Base-by-base conservation (phyloP, 2,329 filamentous ascomycete species). In the Hypoxylon sp. region DNA sequence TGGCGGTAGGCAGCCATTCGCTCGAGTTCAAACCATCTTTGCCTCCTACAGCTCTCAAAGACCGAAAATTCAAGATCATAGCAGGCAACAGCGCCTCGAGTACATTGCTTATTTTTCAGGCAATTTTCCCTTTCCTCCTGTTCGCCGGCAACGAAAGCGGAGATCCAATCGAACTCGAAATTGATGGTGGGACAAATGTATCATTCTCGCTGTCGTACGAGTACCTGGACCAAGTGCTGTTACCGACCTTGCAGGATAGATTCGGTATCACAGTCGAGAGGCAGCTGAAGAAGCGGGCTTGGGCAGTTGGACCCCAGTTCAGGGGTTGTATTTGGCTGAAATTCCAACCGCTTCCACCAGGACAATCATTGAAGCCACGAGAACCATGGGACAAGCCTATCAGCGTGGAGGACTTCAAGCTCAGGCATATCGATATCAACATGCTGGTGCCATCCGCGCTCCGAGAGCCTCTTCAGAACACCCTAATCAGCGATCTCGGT, bases 181-280 rank as follows among this genome's bases (percentile, higher is more conserved):
- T 90, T 5, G 80, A 82, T 1, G 88, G 88, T 4, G 88, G 88
- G 14, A 90, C 88, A 1, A 90, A 90, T 68, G 84, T 87, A 2
- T 79, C 81, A 9, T 88, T 83, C 72, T 88, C 87, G 0, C 80
- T 83, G 1, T 87, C 84, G n/a, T 89, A 82, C 64, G 88, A 91
- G 72, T 91, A 90, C 72, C 77, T 90, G 2, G 86, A 89, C 72
- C 88, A 90, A 72, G 84, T 90, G 0, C 80, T 90, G 0, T 77
- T 89, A 32, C 88, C 88, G 2, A 79, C 81, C 0, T 77, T 90
- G 0, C 80, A 86, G 72, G 78, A 80, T 2, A 80, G 80, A 2
- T 88, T 89, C 60, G 81, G 82, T 1, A 76, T 89, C 43, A 60
- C 63, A 0, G 80, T 87, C 2, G 81, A 85, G 64, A 75, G 86